Base-by-base conservation (phyloP, 2,329 filamentous ascomycete species). In the Fusarium phyllophilum region DNA sequence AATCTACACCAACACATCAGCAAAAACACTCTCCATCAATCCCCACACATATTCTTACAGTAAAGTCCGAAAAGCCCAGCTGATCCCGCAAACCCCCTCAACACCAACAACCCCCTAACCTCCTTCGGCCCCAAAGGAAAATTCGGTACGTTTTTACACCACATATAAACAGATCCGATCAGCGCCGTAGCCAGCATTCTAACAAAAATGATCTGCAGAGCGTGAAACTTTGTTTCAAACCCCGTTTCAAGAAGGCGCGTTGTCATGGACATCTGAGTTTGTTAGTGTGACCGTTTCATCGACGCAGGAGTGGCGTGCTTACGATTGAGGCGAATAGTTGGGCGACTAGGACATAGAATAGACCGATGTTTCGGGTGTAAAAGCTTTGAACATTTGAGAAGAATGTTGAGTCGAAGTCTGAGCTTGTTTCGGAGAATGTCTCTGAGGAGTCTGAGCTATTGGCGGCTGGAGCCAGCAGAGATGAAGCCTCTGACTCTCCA, bases 91-190 rank as follows among this genome's bases (percentile, higher is more conserved):
- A 91, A 78, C 5, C 92, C 93, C 75, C 93, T 86, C 18, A 89
- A 81, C 2, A 93, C 81, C 1, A 96, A 83, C 13, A 95, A 83
- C 49, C 86, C 84, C 33, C 92, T 84, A 5, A 95, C 87, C 18
- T 88, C 87, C n/a, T 84, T 87, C 24, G 86, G 84, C 0, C 93
- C 93, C 3, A 94, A 82, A 0, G 93, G 93, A 60, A 91, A 92
- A 72, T 92, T 81, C 3, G 92, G 90, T 4, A 84, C 80, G 18
- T 80, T 79, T 59, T 82, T 82, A 34, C 79, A 80, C 82, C 82
- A 84, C 83, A 84, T 83, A 39, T 84, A 84, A 12, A 81, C 24
- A 5, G 79, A 82, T 7, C 83, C 82, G 11, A 85, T 77, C 0
- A 82, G 31, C 2, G 79, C 73, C 0, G 83, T 85, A 8, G 79